Base-by-base conservation (phyloP, 176 grass and related monocot genomes). In the Oryza coarctata region DNA sequence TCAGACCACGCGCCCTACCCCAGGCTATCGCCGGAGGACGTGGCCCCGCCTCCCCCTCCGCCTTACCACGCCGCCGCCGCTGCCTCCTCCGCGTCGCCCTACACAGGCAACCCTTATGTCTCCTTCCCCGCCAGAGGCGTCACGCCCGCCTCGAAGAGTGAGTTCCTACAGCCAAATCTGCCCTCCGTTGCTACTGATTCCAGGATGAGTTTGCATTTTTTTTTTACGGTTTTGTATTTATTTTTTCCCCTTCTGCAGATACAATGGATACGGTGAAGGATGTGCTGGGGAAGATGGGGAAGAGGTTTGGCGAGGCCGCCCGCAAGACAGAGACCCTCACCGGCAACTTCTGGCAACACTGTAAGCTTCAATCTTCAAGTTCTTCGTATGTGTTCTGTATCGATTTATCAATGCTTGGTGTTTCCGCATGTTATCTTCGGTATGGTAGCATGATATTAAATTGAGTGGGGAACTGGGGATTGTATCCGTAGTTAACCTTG, bases 291-390 rank as follows among this genome's bases (percentile, higher is more conserved):
- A 95, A 85, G 76, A 88, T 94, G 78, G 96, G 96, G 9, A 99
- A 99, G 87, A 92, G 79, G 80, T 79, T 99, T 32, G 91, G 89
- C 29, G 96, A 95, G 77, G 89, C 91, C 35, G 93, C 96, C 23
- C 92, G 92, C 45, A 99, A 90, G 82, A 95, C 96, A 22, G 96
- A 99, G 91, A 94, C 84, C 88, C 72, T 90, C 50, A 87, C 96
- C 9, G 96, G 93, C 17, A 88, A 99, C 63, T 89, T 95, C 81
- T 99, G 96, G 96, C 96, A 95, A 71, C 96, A 99, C 65, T 80
- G 96, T 99, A 58, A 95, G 96, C 2, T 80, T 71, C 69, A 22
- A 57, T 84, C 50, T 64, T 18, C 0, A 23, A 13, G 4, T 58
- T 44, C 8, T 61, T 41, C 38, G 13, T n/a, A 18, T 10, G 30